Evolutionary conservation across 805 yeast species (phyloP), one percentile per base, ranked within the genome.

Genomic region (Candida mattraensis): DNA sequence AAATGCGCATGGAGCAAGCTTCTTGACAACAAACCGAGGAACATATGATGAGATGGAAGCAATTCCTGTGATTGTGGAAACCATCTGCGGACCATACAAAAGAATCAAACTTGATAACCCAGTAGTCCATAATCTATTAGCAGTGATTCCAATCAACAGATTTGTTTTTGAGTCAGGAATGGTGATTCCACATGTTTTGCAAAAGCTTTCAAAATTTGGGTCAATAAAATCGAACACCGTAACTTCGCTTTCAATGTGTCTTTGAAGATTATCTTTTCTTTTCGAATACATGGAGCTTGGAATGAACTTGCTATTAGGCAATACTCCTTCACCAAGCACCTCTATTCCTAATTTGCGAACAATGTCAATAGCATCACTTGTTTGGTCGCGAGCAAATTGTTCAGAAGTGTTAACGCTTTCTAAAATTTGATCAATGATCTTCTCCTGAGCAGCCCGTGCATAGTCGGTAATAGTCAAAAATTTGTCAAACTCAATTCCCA

Each of bases 251-350:
- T 75, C 69, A 18, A 89, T 66, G 24, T 73, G 69, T 44, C 81
- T 75, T 22, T 74, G 68, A 21, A 80, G 60, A 4, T 71, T 58
- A 51, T 93, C 96, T 24, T 71, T 74, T 39, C 72, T 71, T 47
- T 87, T 78, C 2, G 87, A 76, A 52, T 88, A 91, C 98, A 93
- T 93, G 24, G 83, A 72, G 18, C 78, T 80, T 7, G 83, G 72
- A 39, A 82, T 74, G 57, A 87, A 87, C 7, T 70, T 70, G 34
- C 79, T 75, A 34, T 79, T 82, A 18, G 74, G 65, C 33, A 78
- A 65, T 44, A 72, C 73, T 18, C 77, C 82, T 19, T 75, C 74
- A 6, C 87, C 87, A 28, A 88, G 64, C n/a, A 76, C 72, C 3
- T 63, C 64, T 30, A 72, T 67, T 0, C 96, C 98, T 13, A 81